Percentiles rank a stretch among this genome's conserved stretches.
Evolutionary conservation across 2,329 filamentous ascomycete genomes (phyloP).

Genomic region (Dactylellina parvicollis): DNA sequence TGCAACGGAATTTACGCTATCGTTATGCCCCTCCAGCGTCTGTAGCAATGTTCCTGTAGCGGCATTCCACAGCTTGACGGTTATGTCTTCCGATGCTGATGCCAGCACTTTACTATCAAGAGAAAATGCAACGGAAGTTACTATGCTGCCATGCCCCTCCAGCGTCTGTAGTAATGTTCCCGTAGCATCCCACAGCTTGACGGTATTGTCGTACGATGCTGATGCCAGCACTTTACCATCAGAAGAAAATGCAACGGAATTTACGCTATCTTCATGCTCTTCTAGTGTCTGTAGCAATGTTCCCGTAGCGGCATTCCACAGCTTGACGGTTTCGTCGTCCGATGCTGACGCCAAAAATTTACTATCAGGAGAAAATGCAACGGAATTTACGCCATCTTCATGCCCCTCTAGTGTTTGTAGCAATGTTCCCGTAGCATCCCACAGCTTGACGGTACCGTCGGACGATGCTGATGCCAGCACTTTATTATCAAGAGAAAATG

Average conservation of each 20-base stretch:
- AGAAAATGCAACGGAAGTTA: conserved; percentile 6
- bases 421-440: conserved; percentile 63
- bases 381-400: not conserved
- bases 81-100: not conserved
- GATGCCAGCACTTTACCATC: conserved; percentile 14
- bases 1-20: not conserved
- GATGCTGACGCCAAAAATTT: conserved; percentile 53
- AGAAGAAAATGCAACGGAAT: conserved; percentile 9
- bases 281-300: conserved; percentile 40
- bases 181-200: not conserved
- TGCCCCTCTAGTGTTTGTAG: not conserved
- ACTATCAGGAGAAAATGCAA: conserved; percentile 45
- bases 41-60: not conserved
- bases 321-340: conserved; percentile 33
- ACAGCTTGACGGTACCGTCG: conserved; percentile 57
- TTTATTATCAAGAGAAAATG: conserved; percentile 10
- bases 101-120: conserved; percentile 6
- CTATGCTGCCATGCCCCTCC: conserved; percentile 61
- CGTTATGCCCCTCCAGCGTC: not conserved
- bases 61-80: not conserved
- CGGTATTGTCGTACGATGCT: not conserved
- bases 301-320: not conserved
- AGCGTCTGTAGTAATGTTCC: not conserved
- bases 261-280: conserved; percentile 54
- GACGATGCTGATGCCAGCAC: conserved; percentile 1